A percentile compares a stretch with the other conserved stretches of the same genome.
These are phyloP conservation scores for Ephemerocybe angulata DNA, from an alignment of 768 basidiomycete genomes.

Conservation along the genomic window DNA sequence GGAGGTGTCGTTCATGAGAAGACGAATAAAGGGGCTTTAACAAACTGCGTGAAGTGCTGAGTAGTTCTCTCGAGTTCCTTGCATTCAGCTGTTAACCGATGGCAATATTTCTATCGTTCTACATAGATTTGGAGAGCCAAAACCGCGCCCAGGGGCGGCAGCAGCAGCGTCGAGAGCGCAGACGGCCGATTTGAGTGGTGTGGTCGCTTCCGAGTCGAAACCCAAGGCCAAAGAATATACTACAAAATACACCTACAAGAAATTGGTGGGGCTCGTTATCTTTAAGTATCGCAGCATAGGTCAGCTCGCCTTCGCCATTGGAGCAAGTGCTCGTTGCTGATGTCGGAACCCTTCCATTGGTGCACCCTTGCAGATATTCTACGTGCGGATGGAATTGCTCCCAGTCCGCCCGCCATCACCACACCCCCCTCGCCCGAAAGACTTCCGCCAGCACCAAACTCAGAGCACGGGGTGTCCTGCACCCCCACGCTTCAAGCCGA, in stretches of 20 bases:
- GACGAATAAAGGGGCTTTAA: not conserved
- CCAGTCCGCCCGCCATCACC: not conserved
- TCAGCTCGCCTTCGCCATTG: not conserved
- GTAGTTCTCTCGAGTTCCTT: not conserved
- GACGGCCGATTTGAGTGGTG: not conserved
- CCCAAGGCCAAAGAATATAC: not conserved
- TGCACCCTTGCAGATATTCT: not conserved
- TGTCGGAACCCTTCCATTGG: not conserved
- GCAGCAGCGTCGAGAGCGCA: not conserved
- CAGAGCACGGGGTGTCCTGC: not conserved
- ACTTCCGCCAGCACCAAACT: not conserved
- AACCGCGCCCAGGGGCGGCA: not conserved
- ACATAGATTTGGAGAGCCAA: not conserved
- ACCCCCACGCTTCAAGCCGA: not conserved
- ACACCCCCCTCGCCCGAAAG: not conserved
- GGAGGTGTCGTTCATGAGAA: not conserved
- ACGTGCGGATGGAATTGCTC: constrained; percentile 1
- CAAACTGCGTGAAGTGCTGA: not conserved
- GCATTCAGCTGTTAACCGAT: not conserved
- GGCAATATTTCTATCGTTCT: not conserved
- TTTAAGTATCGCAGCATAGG: not conserved
- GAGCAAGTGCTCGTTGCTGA: not conserved
- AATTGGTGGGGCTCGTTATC: not conserved
- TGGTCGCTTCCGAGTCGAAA: no score
- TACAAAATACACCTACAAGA: not conserved